Evolutionary conservation across 2,329 filamentous ascomycete species (phyloP), one percentile per base, ranked within the genome.

Genomic region (Didymosphaeria variabile): DNA sequence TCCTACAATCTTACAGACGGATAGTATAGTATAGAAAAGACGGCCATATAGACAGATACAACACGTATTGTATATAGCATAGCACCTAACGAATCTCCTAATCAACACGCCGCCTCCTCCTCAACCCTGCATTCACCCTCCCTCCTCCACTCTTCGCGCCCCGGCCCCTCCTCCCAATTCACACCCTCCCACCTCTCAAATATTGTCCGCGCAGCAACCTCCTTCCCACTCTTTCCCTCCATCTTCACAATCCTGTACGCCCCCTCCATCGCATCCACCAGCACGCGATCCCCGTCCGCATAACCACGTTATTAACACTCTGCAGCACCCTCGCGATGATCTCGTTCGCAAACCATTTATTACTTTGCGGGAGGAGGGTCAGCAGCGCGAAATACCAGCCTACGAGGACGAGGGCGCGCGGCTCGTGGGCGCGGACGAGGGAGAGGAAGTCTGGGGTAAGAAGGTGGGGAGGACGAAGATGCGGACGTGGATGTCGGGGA

Each of bases 321-420:
- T 67, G 63, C 5, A 75, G 51, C 34, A 73, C 60, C 13, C 62
- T 61, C 19, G 61, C 56, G 0, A 72, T 58, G 7, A 59, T 52
- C 4, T 47, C 34, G 2, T 61, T 58, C 29, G 67, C 12, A 69
- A 71, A 76, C 70, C 72, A 76, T 19, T 67, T 67, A 53, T 67
- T 69, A 1, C 12, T 23, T 19, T 38, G 31, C 40, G 72, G 72
- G 6, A 72, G 59, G 32, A 75, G 38, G 31, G 52, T 59, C 2
- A 68, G 60, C 42, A 77, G 62, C 5, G 69, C 62, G 64, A 72
- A 72, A 65, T 67, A 77, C 74, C 73, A 76, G 2, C 67, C 67
- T 9, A 73, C 26, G 5, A 77, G 59, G 1, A 71, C 64, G 32
- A 76, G 51, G 2, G 73, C 72, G 5, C 72, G 57, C 1, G 73